Evolutionary conservation across 1,284 basidiomycete genomes (phyloP).

Genomic region (Microbotryum saponariae): DNA sequence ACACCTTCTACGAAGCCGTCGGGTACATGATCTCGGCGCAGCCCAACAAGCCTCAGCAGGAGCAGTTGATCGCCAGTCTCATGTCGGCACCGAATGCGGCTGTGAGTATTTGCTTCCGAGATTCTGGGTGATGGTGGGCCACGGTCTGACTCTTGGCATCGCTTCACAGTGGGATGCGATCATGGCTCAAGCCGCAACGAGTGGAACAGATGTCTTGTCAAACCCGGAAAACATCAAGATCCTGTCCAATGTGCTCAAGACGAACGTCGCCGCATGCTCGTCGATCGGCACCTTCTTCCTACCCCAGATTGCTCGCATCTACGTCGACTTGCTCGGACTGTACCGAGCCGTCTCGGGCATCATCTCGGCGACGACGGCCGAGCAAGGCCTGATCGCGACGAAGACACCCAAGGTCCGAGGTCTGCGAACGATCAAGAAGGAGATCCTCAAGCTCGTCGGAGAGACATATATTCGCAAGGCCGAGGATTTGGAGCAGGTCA

Average conservation of each 20-base stretch:
- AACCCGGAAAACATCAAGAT: slow-evolving; percentile 95
- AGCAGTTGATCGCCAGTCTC: slow-evolving; percentile 85
- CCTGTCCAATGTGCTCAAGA: slow-evolving; percentile 93
- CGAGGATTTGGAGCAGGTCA: slow-evolving; percentile 89
- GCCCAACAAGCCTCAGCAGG: slow-evolving; percentile 93
- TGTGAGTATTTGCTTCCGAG: slow-evolving; percentile 15
- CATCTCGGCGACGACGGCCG: slow-evolving; percentile 85
- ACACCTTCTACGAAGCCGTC: slow-evolving; percentile 96
- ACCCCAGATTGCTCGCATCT: slow-evolving; percentile 91
- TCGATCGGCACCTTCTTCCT: slow-evolving; percentile 96
- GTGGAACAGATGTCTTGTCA: slow-evolving; percentile 80
- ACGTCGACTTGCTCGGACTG: slow-evolving; percentile 95
- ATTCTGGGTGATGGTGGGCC: background rate
- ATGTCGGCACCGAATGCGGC: slow-evolving; percentile 98
- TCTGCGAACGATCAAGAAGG: slow-evolving; percentile 95
- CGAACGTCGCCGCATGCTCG: slow-evolving; percentile 94
- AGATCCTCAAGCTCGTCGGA: slow-evolving; percentile 83
- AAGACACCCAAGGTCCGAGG: slow-evolving; percentile 96
- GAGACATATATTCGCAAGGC: slow-evolving; percentile 85
- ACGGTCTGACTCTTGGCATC: background rate
- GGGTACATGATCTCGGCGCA: slow-evolving; percentile 99
- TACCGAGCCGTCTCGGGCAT: slow-evolving; percentile 98
- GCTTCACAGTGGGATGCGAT: slow-evolving; percentile 79
- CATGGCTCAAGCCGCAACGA: slow-evolving; percentile 87
- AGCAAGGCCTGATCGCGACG: slow-evolving; percentile 83